Evolutionary conservation across 2,329 filamentous ascomycete genomes (phyloP).

Genomic region (Sporothrix brasiliensis): DNA sequence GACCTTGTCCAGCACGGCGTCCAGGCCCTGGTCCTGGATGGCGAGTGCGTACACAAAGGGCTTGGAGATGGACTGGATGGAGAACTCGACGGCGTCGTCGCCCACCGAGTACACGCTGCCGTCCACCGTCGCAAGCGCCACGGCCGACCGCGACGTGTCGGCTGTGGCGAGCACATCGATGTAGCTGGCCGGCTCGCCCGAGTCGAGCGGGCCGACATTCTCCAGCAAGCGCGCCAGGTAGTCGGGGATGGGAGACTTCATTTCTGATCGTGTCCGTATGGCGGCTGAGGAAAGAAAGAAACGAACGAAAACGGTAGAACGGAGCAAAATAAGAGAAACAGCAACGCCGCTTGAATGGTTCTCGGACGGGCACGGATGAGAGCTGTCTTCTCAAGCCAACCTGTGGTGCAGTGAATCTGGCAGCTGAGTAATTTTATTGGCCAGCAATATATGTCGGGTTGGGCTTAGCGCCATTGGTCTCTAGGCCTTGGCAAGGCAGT

Average conservation of each 20-base stretch:
- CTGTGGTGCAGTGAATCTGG: too few species aligned
- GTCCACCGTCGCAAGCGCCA: not conserved
- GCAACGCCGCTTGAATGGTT: too few species aligned
- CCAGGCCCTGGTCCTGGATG: conserved; percentile 23
- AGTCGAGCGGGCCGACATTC: not conserved
- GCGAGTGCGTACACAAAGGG: conserved; percentile 22
- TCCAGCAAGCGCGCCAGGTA: conserved; percentile 24
- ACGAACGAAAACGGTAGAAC: too few species aligned
- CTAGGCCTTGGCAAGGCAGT: too few species aligned
- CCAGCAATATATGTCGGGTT: too few species aligned
- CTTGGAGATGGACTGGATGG: conserved; percentile 25
- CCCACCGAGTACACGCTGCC: conserved; percentile 19
- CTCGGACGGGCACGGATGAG: too few species aligned
- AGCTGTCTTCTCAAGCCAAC: too few species aligned
- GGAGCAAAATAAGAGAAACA: too few species aligned
- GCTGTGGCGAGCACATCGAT: conserved; percentile 19
- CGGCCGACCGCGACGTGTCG: conserved; percentile 18
- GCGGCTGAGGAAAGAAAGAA: too few species aligned
- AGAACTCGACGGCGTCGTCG: conserved; percentile 24
- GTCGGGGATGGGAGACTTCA: conserved; percentile 24
- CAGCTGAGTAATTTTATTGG: too few species aligned
- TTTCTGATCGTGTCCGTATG: not conserved
- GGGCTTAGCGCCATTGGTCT: too few species aligned
- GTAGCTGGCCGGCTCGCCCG: conserved; percentile 19
- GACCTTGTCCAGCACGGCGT: conserved; percentile 11